These are phyloP conservation scores for Neopestalotiopsis sp. DNA, from an alignment of 2,329 filamentous ascomycete genomes.

Conservation along the genomic window DNA sequence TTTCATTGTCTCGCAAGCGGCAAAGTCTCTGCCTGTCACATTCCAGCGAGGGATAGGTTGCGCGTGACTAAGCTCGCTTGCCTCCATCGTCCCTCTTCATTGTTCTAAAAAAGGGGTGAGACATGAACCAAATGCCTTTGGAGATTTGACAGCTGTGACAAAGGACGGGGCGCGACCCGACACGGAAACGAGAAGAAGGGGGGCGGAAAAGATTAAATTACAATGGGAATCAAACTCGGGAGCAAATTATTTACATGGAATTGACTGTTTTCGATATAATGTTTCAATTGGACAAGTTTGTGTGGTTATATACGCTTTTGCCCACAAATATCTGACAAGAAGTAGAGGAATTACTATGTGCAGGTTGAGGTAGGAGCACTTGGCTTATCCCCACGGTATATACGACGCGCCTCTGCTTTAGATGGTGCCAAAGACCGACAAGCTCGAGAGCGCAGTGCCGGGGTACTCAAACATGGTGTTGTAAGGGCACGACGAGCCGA, in stretches of 20 bases:
- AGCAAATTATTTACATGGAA: neutral
- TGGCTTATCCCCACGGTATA: neutral
- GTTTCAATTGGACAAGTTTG: neutral
- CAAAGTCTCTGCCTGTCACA: conserved; percentile 9
- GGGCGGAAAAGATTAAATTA: neutral
- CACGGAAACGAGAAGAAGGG: neutral
- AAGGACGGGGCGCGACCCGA: neutral
- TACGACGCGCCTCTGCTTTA: conserved; percentile 28
- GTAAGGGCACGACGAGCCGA: conserved; percentile 69
- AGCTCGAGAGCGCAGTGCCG: conserved; percentile 60
- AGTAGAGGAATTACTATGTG: neutral
- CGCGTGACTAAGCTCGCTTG: neutral
- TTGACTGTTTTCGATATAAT: conserved; percentile 1
- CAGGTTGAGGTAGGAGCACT: neutral
- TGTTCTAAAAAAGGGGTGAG: neutral
- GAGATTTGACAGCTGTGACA: neutral
- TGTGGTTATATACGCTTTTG: neutral
- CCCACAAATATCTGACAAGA: neutral
- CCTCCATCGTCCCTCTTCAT: neutral
- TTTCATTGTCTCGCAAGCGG: conserved; percentile 19
- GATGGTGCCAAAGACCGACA: conserved; percentile 60
- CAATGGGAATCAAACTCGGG: neutral
- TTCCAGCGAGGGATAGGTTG: neutral
- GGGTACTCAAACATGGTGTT: conserved; percentile 65
- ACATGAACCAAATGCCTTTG: neutral